These are phyloP conservation scores for Nemania abortiva DNA, from an alignment of 2,329 filamentous ascomycete genomes.

Conservation along the genomic window DNA sequence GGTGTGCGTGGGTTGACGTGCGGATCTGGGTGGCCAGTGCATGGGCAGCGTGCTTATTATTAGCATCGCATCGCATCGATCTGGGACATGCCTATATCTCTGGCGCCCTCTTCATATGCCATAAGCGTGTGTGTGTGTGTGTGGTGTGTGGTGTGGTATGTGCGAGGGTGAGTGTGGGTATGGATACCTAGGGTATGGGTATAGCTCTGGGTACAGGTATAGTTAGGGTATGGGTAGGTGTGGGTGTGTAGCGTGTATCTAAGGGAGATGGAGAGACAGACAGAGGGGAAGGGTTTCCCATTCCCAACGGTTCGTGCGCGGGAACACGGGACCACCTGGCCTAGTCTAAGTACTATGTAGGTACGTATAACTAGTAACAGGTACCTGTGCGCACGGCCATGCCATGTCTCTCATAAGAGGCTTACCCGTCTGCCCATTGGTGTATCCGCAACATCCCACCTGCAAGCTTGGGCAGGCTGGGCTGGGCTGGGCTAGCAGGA, in stretches of 20 bases:
- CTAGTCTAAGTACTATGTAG: background rate
- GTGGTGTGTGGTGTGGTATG: background rate
- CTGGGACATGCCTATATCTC: slow-evolving; percentile 7
- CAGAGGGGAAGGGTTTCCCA: background rate
- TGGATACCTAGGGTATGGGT: background rate
- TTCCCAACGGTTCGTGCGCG: slow-evolving; percentile 5
- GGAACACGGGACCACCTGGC: background rate
- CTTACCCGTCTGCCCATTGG: slow-evolving; percentile 2
- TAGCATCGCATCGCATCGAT: slow-evolving; percentile 27
- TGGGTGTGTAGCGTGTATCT: background rate
- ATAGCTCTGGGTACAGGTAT: background rate
- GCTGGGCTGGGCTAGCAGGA: background rate
- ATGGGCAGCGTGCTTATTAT: slow-evolving; percentile 33
- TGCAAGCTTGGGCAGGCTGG: slow-evolving; percentile 17
- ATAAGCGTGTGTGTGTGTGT: background rate
- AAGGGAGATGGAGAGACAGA: background rate
- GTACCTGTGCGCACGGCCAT: slow-evolving; percentile 28
- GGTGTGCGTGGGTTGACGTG: slow-evolving; percentile 26
- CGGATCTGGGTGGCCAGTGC: slow-evolving; percentile 29
- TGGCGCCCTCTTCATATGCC: background rate
- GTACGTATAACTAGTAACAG: background rate
- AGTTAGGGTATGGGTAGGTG: background rate
- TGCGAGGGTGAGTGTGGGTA: background rate
- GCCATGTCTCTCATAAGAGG: background rate
- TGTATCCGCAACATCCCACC: slow-evolving; percentile 22